These are phyloP conservation scores for Nadsonia fulvescens DNA, from an alignment of 805 yeast species.

Conservation along the genomic window DNA sequence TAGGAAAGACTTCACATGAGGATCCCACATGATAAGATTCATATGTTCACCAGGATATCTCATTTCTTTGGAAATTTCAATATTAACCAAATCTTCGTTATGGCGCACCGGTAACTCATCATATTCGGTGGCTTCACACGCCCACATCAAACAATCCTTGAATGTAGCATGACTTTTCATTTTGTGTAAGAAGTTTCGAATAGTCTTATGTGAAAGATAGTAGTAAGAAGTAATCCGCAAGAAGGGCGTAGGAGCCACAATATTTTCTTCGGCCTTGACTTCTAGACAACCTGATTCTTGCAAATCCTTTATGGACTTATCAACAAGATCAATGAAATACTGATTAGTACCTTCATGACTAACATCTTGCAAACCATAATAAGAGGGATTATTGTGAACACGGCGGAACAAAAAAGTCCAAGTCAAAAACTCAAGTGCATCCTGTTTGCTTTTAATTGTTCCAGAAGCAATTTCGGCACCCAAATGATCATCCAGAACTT, in stretches of 20 bases:
- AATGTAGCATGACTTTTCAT: constrained; percentile 29
- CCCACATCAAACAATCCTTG: constrained; percentile 42
- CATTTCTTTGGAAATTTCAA: constrained; percentile 56
- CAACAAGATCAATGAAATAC: constrained; percentile 35
- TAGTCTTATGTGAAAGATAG: constrained; percentile 79
- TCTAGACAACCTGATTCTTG: constrained; percentile 55
- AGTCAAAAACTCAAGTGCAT: constrained; percentile 56
- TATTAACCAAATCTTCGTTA: constrained; percentile 76
- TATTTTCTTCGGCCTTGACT: constrained; percentile 17
- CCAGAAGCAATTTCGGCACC: constrained; percentile 70
- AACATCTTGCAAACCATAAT: constrained; percentile 55
- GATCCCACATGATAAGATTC: constrained; percentile 49
- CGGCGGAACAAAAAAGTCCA: constrained; percentile 64
- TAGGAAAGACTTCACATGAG: constrained; percentile 63
- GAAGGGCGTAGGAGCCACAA: constrained; percentile 56
- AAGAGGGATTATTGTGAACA: constrained; percentile 62
- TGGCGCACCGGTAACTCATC: constrained; percentile 82
- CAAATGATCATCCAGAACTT: constrained; percentile 57
- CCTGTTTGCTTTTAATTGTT: constrained; percentile 42
- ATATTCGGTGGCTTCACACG: constrained; percentile 58
- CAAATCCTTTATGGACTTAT: constrained; percentile 46
- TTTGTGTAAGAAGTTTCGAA: constrained; percentile 45
- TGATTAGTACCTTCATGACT: constrained; percentile 21
- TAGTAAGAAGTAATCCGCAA: constrained; percentile 78
- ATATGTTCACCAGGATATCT: constrained; percentile 30